Base-by-base conservation (phyloP, 225 moss, liverwort and hornwort genomes). In the Thuidium tamariscinum region DNA sequence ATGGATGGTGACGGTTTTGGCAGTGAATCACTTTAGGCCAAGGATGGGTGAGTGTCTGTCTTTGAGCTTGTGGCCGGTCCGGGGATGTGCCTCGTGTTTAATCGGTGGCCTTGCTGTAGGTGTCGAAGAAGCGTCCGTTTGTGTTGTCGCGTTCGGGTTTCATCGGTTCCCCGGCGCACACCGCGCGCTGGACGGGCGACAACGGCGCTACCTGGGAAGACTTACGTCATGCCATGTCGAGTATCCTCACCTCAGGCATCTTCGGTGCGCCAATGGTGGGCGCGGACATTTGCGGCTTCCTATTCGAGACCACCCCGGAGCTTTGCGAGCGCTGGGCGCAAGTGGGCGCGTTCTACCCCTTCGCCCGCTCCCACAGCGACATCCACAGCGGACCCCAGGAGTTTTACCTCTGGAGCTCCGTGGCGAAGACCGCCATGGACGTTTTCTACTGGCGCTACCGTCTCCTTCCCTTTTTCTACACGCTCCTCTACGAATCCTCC, bases 141-240 rank as follows among this genome's bases (percentile, higher is more conserved):
- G 67, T 96, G 32, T 68, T 96, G 51, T 82, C 92, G 42, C 91
- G 95, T 17, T 95, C 96, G 12, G 83, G 91, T 27, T 96, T 94
- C 67, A 77, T 92, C 25, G 96, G 96, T 16, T 91, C 96, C 5
- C 84, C 94, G 34, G 82, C 92, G 20, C 80, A 91, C 57, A 80
- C 84, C 21, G 96, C 95, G 36, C 95, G 92, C 60, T 96, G 96
- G 96, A 95, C 95, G 8, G 96, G 96, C 41, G 95, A 96, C 77
- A 96, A 96, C 55, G 85, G 83, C 27, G 94, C 96, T 27, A 86
- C 94, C 13, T 96, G 92, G 91, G 36, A 85, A 4, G 95, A 96
- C 46, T 70, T 96, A 46, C n/a, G 51, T 8, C 88, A 89, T 46
- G 94, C 96, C 14, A 51, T 95, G 16, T 74, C 89, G 12, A 83